A percentile compares a stretch with the other conserved stretches of the same genome.
These are phyloP conservation scores for Schizophyllum amplum DNA, from an alignment of 1,284 basidiomycete genomes.

Conservation along the genomic window DNA sequence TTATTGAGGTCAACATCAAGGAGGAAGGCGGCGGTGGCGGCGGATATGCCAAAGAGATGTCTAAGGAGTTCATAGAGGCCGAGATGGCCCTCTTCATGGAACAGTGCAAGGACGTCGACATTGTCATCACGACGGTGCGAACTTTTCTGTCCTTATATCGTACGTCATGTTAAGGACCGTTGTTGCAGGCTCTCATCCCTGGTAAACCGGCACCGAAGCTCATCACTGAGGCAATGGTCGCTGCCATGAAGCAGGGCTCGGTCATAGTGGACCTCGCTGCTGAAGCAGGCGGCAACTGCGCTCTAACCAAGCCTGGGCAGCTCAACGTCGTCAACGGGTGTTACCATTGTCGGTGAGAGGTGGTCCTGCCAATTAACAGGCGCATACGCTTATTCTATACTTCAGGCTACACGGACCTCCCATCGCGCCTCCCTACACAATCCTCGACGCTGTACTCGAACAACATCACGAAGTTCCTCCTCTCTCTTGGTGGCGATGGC, in stretches of 20 bases:
- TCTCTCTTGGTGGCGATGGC: slow-evolving; percentile 64
- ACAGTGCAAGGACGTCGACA: slow-evolving; percentile 82
- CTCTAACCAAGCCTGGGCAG: slow-evolving; percentile 70
- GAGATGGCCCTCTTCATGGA: slow-evolving; percentile 85
- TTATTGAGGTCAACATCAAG: slow-evolving; percentile 67
- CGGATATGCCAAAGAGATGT: slow-evolving; percentile 87
- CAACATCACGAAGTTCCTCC: slow-evolving; percentile 81
- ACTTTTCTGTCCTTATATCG: too few relatives aligned
- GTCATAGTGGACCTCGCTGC: slow-evolving; percentile 81
- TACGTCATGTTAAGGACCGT: too few relatives aligned
- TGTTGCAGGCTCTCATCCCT: slow-evolving; percentile 62
- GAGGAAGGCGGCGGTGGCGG: slow-evolving; percentile 76
- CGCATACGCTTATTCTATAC: background rate
- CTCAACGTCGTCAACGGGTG: slow-evolving; percentile 59
- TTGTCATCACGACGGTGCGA: slow-evolving; percentile 73
- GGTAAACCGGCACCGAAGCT: slow-evolving; percentile 79
- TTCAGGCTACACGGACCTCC: slow-evolving; percentile 71
- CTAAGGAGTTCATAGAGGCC: slow-evolving; percentile 81
- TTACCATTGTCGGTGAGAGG: slow-evolving; percentile 64
- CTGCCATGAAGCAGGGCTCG: slow-evolving; percentile 82
- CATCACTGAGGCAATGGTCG: slow-evolving; percentile 76
- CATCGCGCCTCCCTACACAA: slow-evolving; percentile 78
- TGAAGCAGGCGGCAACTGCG: slow-evolving; percentile 81
- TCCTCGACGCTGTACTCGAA: slow-evolving; percentile 84
- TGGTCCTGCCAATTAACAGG: background rate